These are phyloP conservation scores for Hypholoma fasciculare DNA, from an alignment of 768 basidiomycete species.

Conservation along the genomic window DNA sequence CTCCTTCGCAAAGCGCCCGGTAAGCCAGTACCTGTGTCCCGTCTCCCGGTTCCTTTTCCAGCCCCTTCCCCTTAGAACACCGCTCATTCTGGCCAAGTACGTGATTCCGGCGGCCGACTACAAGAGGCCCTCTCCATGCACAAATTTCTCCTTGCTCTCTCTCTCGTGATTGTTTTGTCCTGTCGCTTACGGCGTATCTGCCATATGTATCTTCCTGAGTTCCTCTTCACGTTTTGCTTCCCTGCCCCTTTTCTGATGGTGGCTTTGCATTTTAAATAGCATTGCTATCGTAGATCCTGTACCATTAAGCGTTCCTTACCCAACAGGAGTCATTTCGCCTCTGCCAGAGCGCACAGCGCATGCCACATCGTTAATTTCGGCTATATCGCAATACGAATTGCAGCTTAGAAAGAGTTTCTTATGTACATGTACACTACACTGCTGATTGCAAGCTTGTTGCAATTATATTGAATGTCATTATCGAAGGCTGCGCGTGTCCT, in stretches of 20 bases:
- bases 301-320: neutral
- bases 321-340: neutral
- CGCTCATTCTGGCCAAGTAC: neutral
- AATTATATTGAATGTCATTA: too few relatives aligned
- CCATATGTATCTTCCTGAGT: neutral
- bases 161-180: neutral
- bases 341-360: too few relatives aligned
- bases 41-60: too few relatives aligned
- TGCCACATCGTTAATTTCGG: neutral
- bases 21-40: too few relatives aligned
- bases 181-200: neutral
- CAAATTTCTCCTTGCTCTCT: neutral
- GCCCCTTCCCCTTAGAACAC: neutral
- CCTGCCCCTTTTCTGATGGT: constrained; percentile 1
- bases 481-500: too few relatives aligned
- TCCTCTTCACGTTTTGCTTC: neutral
- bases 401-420: neutral
- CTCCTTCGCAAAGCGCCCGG: too few relatives aligned
- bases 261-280: neutral
- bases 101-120: too few relatives aligned
- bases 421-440: too few relatives aligned
- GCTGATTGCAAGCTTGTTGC: too few relatives aligned
- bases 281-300: neutral
- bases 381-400: neutral
- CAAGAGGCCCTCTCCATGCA: neutral